Conservation (phyloP, 2,329 filamentous ascomycete genomes). For the Sclerotinia minor region DNA sequence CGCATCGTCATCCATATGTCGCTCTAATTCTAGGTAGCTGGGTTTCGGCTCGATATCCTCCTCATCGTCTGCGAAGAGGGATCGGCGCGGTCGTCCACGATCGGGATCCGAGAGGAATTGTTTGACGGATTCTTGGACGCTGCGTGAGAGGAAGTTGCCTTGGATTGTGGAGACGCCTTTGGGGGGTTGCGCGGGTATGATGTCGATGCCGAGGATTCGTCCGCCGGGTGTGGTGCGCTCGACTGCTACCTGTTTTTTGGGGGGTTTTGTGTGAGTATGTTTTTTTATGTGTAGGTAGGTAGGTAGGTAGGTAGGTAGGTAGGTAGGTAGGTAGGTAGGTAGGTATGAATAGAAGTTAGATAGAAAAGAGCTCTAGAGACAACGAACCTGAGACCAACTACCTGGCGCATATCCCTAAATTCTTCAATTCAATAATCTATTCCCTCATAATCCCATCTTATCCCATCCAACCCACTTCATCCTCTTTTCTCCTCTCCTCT, state of each 20-base stretch:
- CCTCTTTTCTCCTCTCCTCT: no score
- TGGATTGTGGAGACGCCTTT: constrained; percentile 92
- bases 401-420: constrained; percentile 73
- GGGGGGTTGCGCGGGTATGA: constrained; percentile 89
- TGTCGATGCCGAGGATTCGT: constrained; percentile 85
- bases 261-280: constrained; percentile 16
- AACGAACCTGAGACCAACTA: constrained; percentile 65
- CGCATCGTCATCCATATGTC: constrained; percentile 43
- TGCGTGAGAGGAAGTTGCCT: constrained; percentile 80
- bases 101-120: constrained; percentile 69
- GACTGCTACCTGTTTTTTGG: constrained; percentile 66
- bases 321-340: background rate
- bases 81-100: constrained; percentile 52
- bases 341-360: background rate
- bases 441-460: background rate
- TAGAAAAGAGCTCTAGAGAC: background rate
- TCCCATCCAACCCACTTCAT: background rate
- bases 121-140: constrained; percentile 74
- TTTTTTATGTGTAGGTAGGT: background rate
- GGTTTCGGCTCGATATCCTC: background rate
- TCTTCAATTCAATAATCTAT: constrained; percentile 18
- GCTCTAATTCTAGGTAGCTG: constrained; percentile 68
- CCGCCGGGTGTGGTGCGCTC: constrained; percentile 75
- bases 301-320: background rate
- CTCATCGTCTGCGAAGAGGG: constrained; percentile 24